phyloP scores from a whole-genome alignment of 192 early-diverging fungal species.

The Backusella psychrophila region DNA sequence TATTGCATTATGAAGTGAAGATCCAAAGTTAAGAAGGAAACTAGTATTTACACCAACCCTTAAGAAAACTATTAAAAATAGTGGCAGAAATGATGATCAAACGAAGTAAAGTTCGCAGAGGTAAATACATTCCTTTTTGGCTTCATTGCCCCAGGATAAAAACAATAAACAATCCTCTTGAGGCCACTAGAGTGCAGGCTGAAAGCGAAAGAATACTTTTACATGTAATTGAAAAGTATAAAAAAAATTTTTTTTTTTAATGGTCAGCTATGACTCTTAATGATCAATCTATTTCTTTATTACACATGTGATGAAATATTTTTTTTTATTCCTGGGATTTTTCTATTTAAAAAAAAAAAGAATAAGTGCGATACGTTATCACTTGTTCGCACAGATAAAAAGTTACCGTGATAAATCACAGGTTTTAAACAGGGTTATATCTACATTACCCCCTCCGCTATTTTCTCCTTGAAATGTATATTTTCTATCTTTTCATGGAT shows the following conservation, averaged over 20 bases:
- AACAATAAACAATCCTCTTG: no score
- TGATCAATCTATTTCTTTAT: not conserved
- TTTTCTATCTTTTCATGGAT: conserved; percentile 1
- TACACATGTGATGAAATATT: not conserved
- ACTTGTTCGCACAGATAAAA: not conserved
- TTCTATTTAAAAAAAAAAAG: not conserved
- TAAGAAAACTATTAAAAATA: not conserved
- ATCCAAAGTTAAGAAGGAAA: not conserved
- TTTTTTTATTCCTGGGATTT: not conserved
- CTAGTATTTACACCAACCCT: not conserved
- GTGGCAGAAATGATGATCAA: not conserved
- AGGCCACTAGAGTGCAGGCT: not conserved
- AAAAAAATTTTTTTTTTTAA: not conserved
- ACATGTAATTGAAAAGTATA: not conserved
- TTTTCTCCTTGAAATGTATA: not conserved
- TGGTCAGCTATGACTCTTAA: not conserved
- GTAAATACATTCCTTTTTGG: no score
- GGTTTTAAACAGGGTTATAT: not conserved
- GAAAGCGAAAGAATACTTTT: not conserved
- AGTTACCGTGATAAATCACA: not conserved
- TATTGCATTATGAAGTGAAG: not conserved
- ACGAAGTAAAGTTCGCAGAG: not conserved
- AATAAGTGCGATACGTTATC: not conserved
- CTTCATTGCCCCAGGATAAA: no score
- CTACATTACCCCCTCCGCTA: not conserved